Evolutionary conservation across 75 land plant genomes (phyloP), one percentile per base, ranked within the genome.

Genomic region (Azolla pinnata): DNA sequence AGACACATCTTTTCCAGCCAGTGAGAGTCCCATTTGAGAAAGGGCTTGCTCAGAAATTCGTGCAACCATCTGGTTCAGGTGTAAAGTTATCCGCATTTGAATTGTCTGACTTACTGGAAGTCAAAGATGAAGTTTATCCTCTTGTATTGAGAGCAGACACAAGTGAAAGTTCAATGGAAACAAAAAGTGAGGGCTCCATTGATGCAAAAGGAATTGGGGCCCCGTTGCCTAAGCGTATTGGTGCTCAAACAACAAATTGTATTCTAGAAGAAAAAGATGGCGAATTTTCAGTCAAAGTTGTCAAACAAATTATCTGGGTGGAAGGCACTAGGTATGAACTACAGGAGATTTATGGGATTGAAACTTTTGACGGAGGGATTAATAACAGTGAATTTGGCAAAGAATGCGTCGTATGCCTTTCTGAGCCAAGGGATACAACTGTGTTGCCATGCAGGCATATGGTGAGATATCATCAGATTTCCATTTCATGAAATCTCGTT

Each of bases 401-500:
- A 60, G 86, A 83, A 20, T 87, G 91, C 74, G 91, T 87, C 4
- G 79, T 87, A 33, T 87, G 91, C 70, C 57, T 83, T 74, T 73
- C 82, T 26, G 91, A 81, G 58, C 87, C 77, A 38, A 83, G 80
- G 67, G 78, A 81, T 60, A 87, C 86, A 3, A 76, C 81, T 45
- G 75, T 87, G 0, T 35, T 87, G 31, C 91, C 91, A 23, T 87
- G 91, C 62, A 69, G 91, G 59, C 91, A 87, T 65, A 70, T 87
- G 91, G 91, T 87, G 49, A 74, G 80, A 17, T 38, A 7, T 38
- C 42, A 7, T 14, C 14, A 7, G 7, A 7, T 38, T 38, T 38
- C 42, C 14, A 7, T 14, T 38, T 38, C 42, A 7, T 38, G 10
- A 7, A 7, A 7, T 38, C 42, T 38, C 42, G 7, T 14, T 38